These are phyloP conservation scores for Colletotrichum spaethianum DNA, from an alignment of 2,329 filamentous ascomycete genomes.

Conservation along the genomic window DNA sequence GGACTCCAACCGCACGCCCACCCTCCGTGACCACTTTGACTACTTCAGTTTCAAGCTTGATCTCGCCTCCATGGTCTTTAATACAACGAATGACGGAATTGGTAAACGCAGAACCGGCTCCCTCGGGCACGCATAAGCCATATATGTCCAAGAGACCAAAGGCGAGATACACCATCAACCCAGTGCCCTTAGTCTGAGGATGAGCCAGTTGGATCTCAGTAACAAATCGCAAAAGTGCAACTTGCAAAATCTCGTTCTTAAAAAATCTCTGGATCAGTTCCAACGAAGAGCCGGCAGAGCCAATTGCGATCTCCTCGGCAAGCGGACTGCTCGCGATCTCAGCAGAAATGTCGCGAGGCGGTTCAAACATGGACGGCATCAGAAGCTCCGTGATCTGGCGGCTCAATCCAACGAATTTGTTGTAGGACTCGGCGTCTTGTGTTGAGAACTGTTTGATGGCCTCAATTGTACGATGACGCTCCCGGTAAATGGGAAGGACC, in stretches of 20 bases:
- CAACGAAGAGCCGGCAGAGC: background rate
- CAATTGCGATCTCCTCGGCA: background rate
- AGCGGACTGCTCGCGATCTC: background rate
- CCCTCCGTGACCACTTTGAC: background rate
- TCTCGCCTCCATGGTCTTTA: background rate
- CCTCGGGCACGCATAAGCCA: conserved; percentile 1
- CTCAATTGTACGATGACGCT: background rate
- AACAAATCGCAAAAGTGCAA: background rate
- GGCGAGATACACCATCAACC: conserved; percentile 16
- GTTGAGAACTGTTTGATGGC: background rate
- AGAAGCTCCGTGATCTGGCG: conserved; percentile 16
- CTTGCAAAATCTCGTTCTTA: background rate
- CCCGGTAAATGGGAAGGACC: background rate
- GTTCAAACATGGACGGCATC: conserved; percentile 21
- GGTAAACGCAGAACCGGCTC: background rate
- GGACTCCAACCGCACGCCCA: background rate
- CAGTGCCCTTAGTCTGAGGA: conserved; percentile 9
- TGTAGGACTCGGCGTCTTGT: background rate
- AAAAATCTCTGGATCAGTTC: background rate
- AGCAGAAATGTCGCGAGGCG: background rate
- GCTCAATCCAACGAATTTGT: background rate
- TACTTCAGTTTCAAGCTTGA: background rate
- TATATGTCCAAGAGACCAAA: conserved; percentile 20
- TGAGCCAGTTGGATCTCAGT: conserved; percentile 20
- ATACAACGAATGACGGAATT: background rate